Conservation (phyloP, 768 basidiomycete species). For the Tremella mesenterica region DNA sequence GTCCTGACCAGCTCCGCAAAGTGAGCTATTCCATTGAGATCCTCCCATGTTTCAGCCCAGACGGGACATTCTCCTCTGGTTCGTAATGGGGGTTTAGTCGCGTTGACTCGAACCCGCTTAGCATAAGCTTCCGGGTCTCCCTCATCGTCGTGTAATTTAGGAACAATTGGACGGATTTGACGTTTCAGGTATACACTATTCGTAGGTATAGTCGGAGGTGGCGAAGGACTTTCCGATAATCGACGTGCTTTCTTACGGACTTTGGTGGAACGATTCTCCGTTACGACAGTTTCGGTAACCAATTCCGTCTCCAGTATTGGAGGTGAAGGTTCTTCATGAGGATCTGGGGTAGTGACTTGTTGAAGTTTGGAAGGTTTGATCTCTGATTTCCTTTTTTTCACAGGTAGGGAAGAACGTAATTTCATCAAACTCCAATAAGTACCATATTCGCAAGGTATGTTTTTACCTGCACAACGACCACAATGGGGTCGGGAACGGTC, state of each 20-base stretch:
- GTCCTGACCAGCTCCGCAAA: slow-evolving; percentile 25
- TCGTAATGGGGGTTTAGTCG: slow-evolving; percentile 8
- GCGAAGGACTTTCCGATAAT: neutral
- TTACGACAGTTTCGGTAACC: neutral
- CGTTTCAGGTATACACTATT: neutral
- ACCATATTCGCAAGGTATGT: slow-evolving; percentile 3
- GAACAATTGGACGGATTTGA: too few relatives aligned
- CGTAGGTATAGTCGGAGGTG: neutral
- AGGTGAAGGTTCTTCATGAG: too few relatives aligned
- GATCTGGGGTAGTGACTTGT: too few relatives aligned
- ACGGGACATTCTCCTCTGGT: slow-evolving; percentile 27
- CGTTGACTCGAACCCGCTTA: slow-evolving; percentile 19
- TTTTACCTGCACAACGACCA: slow-evolving; percentile 11
- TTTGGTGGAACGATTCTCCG: neutral
- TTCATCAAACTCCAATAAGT: slow-evolving; percentile 12
- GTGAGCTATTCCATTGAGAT: slow-evolving; percentile 28
- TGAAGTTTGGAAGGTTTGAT: too few relatives aligned
- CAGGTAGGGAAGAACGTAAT: too few relatives aligned
- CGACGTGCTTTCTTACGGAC: neutral
- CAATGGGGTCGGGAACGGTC: slow-evolving; percentile 26
- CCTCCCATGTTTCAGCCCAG: slow-evolving; percentile 30
- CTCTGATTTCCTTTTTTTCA: slow-evolving; percentile 12
- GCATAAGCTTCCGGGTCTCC: too few relatives aligned
- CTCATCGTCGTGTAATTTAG: too few relatives aligned
- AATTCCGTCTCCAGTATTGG: neutral